Evolutionary conservation across 2,329 filamentous ascomycete genomes (phyloP).

Genomic region (Fusarium graminum): DNA sequence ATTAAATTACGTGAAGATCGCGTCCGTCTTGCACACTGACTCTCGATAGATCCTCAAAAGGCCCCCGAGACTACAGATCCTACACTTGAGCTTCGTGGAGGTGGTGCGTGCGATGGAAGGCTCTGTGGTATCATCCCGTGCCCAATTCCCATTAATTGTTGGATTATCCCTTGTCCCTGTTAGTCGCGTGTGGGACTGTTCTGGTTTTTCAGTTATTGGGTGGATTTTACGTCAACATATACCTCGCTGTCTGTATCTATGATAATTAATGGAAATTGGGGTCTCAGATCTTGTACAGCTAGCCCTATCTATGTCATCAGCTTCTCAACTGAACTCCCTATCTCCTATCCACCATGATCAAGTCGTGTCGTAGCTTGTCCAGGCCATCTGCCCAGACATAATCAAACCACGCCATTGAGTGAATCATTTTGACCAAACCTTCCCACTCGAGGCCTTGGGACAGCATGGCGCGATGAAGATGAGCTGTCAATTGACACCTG

Average conservation of each 20-base stretch:
- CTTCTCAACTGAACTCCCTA: no score
- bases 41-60: constrained; percentile 12
- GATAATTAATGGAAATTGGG: neutral
- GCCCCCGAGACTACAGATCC: constrained; percentile 15
- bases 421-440: neutral
- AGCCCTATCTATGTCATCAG: no score
- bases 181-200: neutral
- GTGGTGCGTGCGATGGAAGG: constrained; percentile 30
- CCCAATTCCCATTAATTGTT: constrained; percentile 33
- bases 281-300: no score
- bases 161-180: constrained; percentile 35
- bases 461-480: neutral
- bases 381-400: neutral
- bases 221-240: neutral
- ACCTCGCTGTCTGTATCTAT: neutral
- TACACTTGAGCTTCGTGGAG: constrained; percentile 21
- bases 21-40: neutral
- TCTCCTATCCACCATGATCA: neutral
- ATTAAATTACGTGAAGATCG: neutral
- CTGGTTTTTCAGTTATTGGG: neutral
- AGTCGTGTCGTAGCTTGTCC: neutral
- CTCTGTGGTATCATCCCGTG: constrained; percentile 31
- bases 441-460: neutral
- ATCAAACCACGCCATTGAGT: neutral
- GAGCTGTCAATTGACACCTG: neutral